Evolutionary conservation across 768 basidiomycete genomes (phyloP), one percentile per base, ranked within the genome.

Genomic region (Candolleomyces eurysporus): DNA sequence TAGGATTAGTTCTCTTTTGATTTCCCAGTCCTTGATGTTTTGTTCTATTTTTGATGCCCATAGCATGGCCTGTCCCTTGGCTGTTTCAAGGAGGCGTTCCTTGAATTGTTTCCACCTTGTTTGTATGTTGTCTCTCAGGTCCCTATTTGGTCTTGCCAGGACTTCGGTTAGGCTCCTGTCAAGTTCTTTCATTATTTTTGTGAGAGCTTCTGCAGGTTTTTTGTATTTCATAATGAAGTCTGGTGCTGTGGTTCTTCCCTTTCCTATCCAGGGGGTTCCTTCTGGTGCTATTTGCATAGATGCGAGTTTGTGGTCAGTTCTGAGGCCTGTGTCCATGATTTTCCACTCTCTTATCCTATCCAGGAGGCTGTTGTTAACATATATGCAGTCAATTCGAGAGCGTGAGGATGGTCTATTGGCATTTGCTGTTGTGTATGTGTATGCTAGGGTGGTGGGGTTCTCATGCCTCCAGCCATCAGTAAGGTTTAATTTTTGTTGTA

Each of bases 381-480:
- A 26, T 26, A 26, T 26, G 4, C 26, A 26, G 26, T 26, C 26
- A 26, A 26, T 26, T 26, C 26, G 26, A 4, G 26, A 26, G 26
- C 26, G 26, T 26, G 26, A 26, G 26, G 26, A 26, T 26, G 26
- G 26, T 26, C 26, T 26, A 4, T 26, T 26, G 26, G 26, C 26
- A 26, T 26, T 26, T 26, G 26, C 26, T 26, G 26, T 26, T 26
- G 26, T 26, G 26, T 26, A 26, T 26, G 2, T 26, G 26, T 26
- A 26, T 26, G 26, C 26, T 26, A 26, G 4, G 26, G 26, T 26
- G 26, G 48, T 49, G 0, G 70, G 68, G 67, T 64, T 63, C 2
- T 64, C 67, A 0, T 53, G 30, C 31, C 71, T 32, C 76, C 75
- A 78, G 1, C 74, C 71, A 57, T 76, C 74, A 0, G 14, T 19